Evolutionary conservation across 495 filamentous ascomycete genomes (phyloP).

Genomic region (Xylaria cubensis): DNA sequence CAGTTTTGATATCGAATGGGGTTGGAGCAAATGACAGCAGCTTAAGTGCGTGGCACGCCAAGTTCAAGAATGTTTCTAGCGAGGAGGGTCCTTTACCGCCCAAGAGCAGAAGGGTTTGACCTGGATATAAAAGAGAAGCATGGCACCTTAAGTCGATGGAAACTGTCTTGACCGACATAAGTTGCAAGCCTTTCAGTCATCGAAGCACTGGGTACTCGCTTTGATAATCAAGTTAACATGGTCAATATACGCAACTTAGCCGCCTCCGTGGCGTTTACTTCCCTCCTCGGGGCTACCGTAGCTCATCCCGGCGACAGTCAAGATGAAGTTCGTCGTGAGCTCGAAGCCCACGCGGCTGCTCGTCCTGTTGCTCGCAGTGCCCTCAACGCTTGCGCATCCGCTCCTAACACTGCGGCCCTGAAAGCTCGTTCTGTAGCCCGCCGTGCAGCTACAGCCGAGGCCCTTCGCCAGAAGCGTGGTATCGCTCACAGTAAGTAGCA

Average conservation of each 20-base stretch:
- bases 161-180: background rate
- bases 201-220: background rate
- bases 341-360: constrained; percentile 40
- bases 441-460: constrained; percentile 45
- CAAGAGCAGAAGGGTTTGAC: background rate
- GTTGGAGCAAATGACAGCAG: constrained; percentile 1
- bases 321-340: constrained; percentile 44
- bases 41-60: background rate
- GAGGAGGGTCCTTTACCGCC: constrained; percentile 6
- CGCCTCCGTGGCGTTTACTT: constrained; percentile 37
- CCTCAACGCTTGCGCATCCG: constrained; percentile 40
- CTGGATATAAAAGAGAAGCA: constrained; percentile 18
- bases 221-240: constrained; percentile 27
- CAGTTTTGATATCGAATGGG: background rate
- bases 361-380: constrained; percentile 45
- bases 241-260: constrained; percentile 35
- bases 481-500: constrained; percentile 53
- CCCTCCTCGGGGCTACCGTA: constrained; percentile 36
- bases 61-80: background rate
- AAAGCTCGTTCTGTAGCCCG: constrained; percentile 45
- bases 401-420: constrained; percentile 39
- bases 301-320: constrained; percentile 49
- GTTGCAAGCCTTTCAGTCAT: background rate
- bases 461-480: constrained; percentile 57
- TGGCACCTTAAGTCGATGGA: background rate